Base-by-base conservation (phyloP, 2,329 filamentous ascomycete genomes). In the Zymoseptoria crescenta region DNA sequence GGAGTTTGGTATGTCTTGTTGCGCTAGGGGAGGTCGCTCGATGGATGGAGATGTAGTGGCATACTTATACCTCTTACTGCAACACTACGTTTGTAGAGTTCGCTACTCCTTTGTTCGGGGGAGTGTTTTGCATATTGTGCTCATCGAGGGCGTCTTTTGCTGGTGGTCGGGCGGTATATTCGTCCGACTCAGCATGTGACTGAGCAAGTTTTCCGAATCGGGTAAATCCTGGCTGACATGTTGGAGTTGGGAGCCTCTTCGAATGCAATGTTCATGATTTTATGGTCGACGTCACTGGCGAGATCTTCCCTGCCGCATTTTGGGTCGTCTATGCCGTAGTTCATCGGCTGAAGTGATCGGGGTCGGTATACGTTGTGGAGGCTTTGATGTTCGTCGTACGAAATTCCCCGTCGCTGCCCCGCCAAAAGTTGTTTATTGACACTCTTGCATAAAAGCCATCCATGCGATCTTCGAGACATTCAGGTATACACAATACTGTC, bases 151-250 rank as follows among this genome's bases (percentile, higher is more conserved):
- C 6, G 35, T 5, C 5, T 10, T 10, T 41, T 2, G n/a, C n/a
- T 41, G 35, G 1, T 9, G 4, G 35, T 41, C 54, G 41, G 30
- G 16, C 20, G 16, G 21, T 49, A 16, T 55, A 55, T 55, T 55
- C 30, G 13, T 55, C 54, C 54, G 54, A 21, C 29, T 49, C n/a
- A 10, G 13, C 54, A 55, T 35, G 30, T 55, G 54, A 48, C n/a
- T 55, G 54, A 55, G 54, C 54, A 55, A 49, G 54, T 55, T 55
- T 55, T 55, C 54, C 29, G 30, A 27, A 55, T 16, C 8, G 2
- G 52, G 27, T 30, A 8, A 54, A 30, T 54, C 30, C 16, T 8
- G 29, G 8, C 29, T 4, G 7, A 35, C 3, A 35, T 35, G 29
- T 35, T 10, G 13, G 13, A n/a, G n/a, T n/a, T 3, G 29, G 29